phyloP scores from a whole-genome alignment of 1,284 basidiomycete species.

The Apiotrichum brassicae region DNA sequence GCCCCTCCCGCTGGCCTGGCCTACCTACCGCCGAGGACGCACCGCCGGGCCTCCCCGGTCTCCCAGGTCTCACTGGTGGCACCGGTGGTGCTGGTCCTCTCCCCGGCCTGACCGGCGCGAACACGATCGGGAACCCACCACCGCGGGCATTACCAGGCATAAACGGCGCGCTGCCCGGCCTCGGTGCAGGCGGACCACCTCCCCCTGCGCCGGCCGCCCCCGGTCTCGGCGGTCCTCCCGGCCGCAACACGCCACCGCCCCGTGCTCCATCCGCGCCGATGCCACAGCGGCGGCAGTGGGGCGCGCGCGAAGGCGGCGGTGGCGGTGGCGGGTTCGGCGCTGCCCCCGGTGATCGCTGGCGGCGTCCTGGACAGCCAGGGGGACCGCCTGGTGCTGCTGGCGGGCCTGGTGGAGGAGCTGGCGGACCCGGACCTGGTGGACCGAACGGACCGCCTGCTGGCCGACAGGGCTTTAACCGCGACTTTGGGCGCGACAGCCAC shows the following conservation, averaged over 20 bases:
- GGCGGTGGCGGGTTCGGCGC: not conserved
- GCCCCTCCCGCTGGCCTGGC: slow-evolving; percentile 9
- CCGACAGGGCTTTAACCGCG: not conserved
- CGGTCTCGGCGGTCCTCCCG: not conserved
- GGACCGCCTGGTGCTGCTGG: not conserved
- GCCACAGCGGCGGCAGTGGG: slow-evolving; percentile 3
- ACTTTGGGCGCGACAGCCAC: not conserved
- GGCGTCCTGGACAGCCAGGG: not conserved
- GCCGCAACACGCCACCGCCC: not conserved
- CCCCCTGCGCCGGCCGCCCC: slow-evolving; percentile 1
- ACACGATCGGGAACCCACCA: too few species aligned
- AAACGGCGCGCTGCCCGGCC: not conserved
- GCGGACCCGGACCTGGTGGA: slow-evolving; percentile 1
- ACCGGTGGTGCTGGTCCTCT: not conserved
- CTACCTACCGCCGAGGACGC: slow-evolving; percentile 7
- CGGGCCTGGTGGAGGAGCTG: not conserved
- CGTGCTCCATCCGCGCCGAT: not conserved
- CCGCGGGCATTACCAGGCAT: too few species aligned
- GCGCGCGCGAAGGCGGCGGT: slow-evolving; percentile 12
- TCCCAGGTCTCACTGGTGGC: slow-evolving; percentile 2
- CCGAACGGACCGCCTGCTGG: not conserved
- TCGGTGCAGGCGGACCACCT: not conserved
- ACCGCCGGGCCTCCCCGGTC: slow-evolving; percentile 9
- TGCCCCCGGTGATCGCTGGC: not conserved
- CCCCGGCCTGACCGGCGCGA: not conserved